phyloP scores from a whole-genome alignment of 306 rosid genomes.

The Astragalus membranaceus region DNA sequence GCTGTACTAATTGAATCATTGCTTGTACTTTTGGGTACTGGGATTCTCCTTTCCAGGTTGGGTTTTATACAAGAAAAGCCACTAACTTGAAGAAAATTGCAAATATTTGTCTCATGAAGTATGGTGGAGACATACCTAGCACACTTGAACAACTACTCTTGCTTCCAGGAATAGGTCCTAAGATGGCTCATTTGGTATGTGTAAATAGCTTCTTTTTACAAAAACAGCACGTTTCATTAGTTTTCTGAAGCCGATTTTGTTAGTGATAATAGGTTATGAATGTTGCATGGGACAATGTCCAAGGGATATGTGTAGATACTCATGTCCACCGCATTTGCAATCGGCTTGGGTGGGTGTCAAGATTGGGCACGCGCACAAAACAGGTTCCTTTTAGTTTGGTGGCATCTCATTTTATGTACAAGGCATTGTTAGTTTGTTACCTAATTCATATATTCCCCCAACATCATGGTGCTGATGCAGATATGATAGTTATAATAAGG shows the following conservation, averaged over 20 bases:
- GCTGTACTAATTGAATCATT: background rate
- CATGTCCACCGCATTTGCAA: constrained; percentile 95
- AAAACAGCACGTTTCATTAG: constrained; percentile 14
- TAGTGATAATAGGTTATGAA: constrained; percentile 70
- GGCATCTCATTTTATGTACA: constrained; percentile 8
- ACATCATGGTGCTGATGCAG: constrained; percentile 13
- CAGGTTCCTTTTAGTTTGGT: constrained; percentile 44
- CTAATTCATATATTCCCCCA: background rate
- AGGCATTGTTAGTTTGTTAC: background rate
- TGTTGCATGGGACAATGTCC: constrained; percentile 92
- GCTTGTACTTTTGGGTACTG: background rate
- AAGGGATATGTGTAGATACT: constrained; percentile 96
- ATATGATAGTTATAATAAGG: background rate
- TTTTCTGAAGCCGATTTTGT: constrained; percentile 17
- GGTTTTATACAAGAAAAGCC: constrained; percentile 90
- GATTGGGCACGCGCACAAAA: constrained; percentile 62
- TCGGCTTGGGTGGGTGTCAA: constrained; percentile 89
- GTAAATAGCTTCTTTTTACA: background rate
- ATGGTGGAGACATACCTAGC: constrained; percentile 83
- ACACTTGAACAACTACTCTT: constrained; percentile 71
- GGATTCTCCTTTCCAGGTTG: constrained; percentile 50
- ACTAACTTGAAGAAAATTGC: constrained; percentile 87
- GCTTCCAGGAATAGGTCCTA: constrained; percentile 97
- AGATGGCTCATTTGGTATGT: constrained; percentile 94
- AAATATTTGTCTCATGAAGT: constrained; percentile 72